A percentile compares a stretch with the other conserved stretches of the same genome.
Conservation (phyloP, 306 rosid species). For the Pachyrhizus erosus region DNA sequence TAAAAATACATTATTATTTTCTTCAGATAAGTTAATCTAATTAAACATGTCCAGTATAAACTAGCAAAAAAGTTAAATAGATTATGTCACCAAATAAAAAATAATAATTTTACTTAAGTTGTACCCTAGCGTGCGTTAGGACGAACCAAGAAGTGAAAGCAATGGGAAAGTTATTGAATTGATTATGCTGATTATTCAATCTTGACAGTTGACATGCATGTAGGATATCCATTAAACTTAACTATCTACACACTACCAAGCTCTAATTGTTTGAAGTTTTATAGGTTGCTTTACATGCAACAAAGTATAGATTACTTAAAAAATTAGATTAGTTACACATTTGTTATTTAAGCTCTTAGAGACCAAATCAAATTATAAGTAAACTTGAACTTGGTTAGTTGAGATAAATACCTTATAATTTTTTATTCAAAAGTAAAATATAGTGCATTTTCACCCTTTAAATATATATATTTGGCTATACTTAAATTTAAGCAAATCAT, state of each 20-base stretch:
- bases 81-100: background rate
- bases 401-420: background rate
- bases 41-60: background rate
- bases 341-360: background rate
- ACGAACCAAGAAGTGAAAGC: background rate
- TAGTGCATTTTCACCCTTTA: background rate
- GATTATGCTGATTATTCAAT: background rate
- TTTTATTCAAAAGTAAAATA: background rate
- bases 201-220: background rate
- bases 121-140: background rate
- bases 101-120: background rate
- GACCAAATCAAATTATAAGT: slow-evolving; percentile 19
- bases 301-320: background rate
- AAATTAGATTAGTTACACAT: background rate
- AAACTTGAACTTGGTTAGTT: background rate
- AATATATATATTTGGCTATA: background rate
- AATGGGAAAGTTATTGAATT: background rate
- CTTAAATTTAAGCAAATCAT: background rate
- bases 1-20: background rate
- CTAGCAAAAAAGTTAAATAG: background rate
- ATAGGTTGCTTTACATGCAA: background rate
- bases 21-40: background rate
- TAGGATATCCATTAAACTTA: slow-evolving; percentile 5
- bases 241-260: background rate
- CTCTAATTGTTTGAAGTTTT: background rate